These are phyloP conservation scores for Fonsecaea pedrosoi DNA, from an alignment of 2,329 filamentous ascomycete species.

Conservation along the genomic window DNA sequence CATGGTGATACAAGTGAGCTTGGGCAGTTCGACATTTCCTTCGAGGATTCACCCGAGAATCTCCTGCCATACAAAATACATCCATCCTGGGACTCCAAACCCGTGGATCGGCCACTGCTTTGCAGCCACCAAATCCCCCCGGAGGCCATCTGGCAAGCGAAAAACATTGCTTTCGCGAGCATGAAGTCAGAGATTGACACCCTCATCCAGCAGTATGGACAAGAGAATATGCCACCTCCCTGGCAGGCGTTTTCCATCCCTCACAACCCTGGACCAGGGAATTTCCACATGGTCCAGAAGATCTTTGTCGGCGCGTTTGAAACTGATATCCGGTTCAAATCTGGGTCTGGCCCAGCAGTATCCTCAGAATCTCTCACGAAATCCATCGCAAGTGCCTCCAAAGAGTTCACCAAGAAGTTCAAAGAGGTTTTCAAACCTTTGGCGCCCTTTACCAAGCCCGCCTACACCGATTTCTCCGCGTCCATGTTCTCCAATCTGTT, in stretches of 20 bases:
- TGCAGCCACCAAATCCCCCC: constrained; percentile 71
- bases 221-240: constrained; percentile 76
- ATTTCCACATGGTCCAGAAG: constrained; percentile 88
- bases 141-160: constrained; percentile 82
- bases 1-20: constrained; percentile 73
- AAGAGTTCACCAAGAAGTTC: constrained; percentile 77
- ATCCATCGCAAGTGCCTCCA: constrained; percentile 70
- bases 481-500: constrained; percentile 93
- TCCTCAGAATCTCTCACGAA: constrained; percentile 71
- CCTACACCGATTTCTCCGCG: constrained; percentile 80
- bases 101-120: constrained; percentile 77
- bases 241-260: constrained; percentile 82
- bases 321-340: constrained; percentile 91
- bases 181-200: constrained; percentile 69
- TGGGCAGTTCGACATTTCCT: constrained; percentile 77
- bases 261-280: constrained; percentile 73
- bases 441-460: constrained; percentile 73
- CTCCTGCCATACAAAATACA: constrained; percentile 68
- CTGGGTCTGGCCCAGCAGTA: constrained; percentile 67
- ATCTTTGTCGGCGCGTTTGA: constrained; percentile 87
- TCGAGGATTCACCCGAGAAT: constrained; percentile 73
- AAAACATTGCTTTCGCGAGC: constrained; percentile 69
- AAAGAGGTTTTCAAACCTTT: constrained; percentile 73
- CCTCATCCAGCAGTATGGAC: constrained; percentile 64
- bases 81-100: constrained; percentile 70